Percentiles rank a stretch among this genome's conserved stretches.
phyloP scores from a whole-genome alignment of 345 rosid species.

The Lagerstroemia speciosa region DNA sequence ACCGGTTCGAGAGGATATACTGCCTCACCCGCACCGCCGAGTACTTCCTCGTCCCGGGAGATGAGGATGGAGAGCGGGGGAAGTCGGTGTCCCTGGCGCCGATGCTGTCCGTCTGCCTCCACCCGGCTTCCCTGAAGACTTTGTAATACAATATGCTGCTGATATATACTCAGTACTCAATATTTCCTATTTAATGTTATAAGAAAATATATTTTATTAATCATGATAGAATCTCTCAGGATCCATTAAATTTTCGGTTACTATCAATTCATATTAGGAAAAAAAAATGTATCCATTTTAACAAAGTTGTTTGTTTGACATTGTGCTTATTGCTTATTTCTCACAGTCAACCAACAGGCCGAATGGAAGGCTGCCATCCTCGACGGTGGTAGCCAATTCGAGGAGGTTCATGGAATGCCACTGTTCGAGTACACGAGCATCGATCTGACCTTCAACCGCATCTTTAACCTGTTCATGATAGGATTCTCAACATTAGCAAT shows the following conservation, averaged over 20 bases:
- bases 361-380: conserved; percentile 15
- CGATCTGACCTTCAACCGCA: background rate
- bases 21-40: conserved; percentile 4
- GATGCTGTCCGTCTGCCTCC: background rate
- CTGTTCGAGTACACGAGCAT: conserved; percentile 5
- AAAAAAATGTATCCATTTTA: no score
- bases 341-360: background rate
- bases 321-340: no score
- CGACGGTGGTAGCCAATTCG: conserved; percentile 16
- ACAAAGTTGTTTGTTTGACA: background rate
- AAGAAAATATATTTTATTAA: no score
- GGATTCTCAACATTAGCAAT: background rate
- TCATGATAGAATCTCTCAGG: no score
- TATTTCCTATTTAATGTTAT: no score
- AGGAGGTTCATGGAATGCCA: conserved; percentile 12
- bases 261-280: no score
- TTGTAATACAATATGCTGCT: no score
- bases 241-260: no score
- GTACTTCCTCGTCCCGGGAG: conserved; percentile 9
- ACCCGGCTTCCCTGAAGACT: conserved; percentile 6
- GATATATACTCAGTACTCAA: no score
- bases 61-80: background rate
- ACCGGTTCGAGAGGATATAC: conserved; percentile 10
- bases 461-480: conserved; percentile 9
- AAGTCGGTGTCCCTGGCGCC: conserved; percentile 12